Evolutionary conservation across 1,284 basidiomycete genomes (phyloP), one percentile per base, ranked within the genome.

Genomic region (Meripilus lineatus): DNA sequence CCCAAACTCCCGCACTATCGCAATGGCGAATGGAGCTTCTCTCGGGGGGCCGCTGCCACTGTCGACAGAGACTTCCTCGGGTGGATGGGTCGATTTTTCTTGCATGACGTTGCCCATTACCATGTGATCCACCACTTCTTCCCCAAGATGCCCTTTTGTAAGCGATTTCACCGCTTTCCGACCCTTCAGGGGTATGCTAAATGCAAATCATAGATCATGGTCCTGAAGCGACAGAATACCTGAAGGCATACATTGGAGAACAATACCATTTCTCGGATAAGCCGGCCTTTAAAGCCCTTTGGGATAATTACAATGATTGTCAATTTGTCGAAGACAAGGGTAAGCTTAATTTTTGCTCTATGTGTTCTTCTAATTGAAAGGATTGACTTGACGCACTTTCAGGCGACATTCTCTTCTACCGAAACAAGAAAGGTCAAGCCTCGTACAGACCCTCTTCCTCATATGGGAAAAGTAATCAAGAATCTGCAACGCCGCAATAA

Each of bases 271-370:
- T 56, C 46, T 75, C 72, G 7, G 65, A 74, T 23, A 66, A 69
- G 44, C 70, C 71, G 18, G 66, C 67, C 2, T 79, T 79, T 64
- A 57, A 65, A 47, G 71, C 75, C 2, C 66, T 81, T 4, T 80
- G 77, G 77, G 64, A 72, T 4, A 75, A 62, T 44, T 80, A 78
- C 56, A 81, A 78, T 54, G 62, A 69, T 17, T 83, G 77, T 53
- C 69, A 81, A 58, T 89, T 84, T 63, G 80, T 90, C 37, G 87
- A 90, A 53, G 77, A 84, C 57, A 70, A 72, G 38, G 66, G 65
- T 63, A 30, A 14, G 50, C n/a, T n/a, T n/a, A n/a, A n/a, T n/a
- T n/a, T n/a, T n/a, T 22, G 13, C 30, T 20, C 20, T 8, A 28
- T 39, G 4, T 15, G 25, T 14, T 24, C n/a, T 13, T 25, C 20